Evolutionary conservation across 176 grass and related monocot species (phyloP).

Genomic region (sorghum (Sorghum bicolor)): DNA sequence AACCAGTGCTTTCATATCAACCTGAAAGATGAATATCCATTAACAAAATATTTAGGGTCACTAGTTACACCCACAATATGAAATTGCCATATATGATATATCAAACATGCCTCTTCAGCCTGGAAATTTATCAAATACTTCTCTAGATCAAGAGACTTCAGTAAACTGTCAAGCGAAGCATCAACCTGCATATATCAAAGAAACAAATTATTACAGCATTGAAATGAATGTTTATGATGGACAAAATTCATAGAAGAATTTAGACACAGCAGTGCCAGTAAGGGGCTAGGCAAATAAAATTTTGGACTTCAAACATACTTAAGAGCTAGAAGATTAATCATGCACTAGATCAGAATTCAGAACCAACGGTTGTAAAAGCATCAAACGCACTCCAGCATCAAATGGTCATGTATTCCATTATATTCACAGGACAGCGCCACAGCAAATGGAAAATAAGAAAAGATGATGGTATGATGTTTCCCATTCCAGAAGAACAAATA

Average conservation of each 20-base stretch:
- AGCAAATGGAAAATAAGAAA: conserved; percentile 14
- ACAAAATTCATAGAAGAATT: neutral
- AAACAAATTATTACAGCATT: conserved; percentile 17
- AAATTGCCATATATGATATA: conserved; percentile 18
- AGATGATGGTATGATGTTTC: neutral
- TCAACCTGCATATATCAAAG: conserved; percentile 39
- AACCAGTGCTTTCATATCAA: conserved; percentile 68
- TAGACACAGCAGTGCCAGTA: neutral
- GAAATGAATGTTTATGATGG: neutral
- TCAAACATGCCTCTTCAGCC: conserved; percentile 62
- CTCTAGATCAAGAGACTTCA: conserved; percentile 64
- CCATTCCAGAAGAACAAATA: conserved; percentile 12
- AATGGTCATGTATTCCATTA: neutral
- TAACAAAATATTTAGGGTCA: neutral
- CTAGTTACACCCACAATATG: neutral
- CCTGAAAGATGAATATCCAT: conserved; percentile 35
- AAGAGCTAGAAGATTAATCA: neutral
- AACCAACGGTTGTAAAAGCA: neutral
- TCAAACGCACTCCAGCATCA: conserved; percentile 1
- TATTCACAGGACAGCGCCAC: neutral
- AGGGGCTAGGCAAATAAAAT: neutral
- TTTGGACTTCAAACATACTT: neutral
- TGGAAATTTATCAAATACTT: conserved; percentile 65
- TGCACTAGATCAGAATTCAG: neutral
- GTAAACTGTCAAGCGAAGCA: conserved; percentile 45